Base-by-base conservation (phyloP, 1,139 yeast genomes). In the Yamadazyma jaroonii region DNA sequence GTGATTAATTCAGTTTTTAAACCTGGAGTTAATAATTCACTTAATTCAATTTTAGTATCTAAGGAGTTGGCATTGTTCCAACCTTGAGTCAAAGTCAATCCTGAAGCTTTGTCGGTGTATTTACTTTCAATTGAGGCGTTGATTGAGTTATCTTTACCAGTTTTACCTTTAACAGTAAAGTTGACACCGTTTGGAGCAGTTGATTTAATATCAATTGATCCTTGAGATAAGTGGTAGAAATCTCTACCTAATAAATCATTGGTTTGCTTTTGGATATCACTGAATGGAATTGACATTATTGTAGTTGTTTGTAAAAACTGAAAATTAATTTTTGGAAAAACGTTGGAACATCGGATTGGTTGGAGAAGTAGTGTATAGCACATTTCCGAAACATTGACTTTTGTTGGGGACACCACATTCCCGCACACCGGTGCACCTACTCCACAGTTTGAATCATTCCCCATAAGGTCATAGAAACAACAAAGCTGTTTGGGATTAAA, bases 171-270 rank as follows among this genome's bases (percentile, higher is more conserved):
- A 61, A 88, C 89, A 57, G 95, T 80, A 80, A 92, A 92, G 43
- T 89, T 79, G 45, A 92, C 97, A 55, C 97, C 97, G 65, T 89
- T 90, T 64, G 97, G 96, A 56, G 98, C 96, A 53, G 79, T 78
- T 52, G 97, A 83, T 76, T 87, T 85, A 59, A 90, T 82, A 61
- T 88, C 96, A 55, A 92, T 78, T 46, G 94, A 72, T 52, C 94
- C 94, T 49, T 92, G 85, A 51, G 94, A 73, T 54, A 78, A 72
- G 75, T 90, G 97, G 84, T 77, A 94, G 81, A 88, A 92, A 69
- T 92, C 98, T 70, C 77, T 84, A 73, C 79, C 78, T 64, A 92
- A 79, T 59, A 92, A 79, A 70, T 85, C 95, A 75, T 86, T 87
- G 70, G 94, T 77, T 61, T 87, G 78, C 74, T 88, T 88, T 62